Percentiles rank a stretch among this genome's conserved stretches.
These are phyloP conservation scores for Cenococcum geophilum DNA, from an alignment of 495 filamentous ascomycete species.

Conservation along the genomic window DNA sequence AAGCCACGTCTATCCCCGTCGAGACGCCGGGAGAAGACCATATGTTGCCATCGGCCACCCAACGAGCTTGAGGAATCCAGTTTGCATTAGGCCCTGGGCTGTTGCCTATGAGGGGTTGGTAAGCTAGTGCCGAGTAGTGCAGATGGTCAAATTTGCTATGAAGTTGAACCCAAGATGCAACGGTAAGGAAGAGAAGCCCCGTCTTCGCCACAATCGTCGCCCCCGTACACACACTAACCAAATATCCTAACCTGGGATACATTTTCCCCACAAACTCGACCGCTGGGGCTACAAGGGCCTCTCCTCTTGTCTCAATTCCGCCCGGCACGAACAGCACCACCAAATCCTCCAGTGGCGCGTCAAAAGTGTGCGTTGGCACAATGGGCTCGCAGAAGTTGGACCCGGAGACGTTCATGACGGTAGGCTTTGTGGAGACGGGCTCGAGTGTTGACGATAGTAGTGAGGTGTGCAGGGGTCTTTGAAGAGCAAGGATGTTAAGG, in stretches of 20 bases:
- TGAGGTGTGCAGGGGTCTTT: constrained; percentile 38
- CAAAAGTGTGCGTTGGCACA: constrained; percentile 59
- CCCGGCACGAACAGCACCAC: constrained; percentile 64
- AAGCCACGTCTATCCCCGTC: constrained; percentile 59
- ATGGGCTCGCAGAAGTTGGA: constrained; percentile 43
- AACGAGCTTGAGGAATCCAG: constrained; percentile 58
- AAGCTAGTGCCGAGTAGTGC: too few species aligned
- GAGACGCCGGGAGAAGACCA: constrained; percentile 60
- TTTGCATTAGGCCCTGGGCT: constrained; percentile 42
- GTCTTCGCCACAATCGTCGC: constrained; percentile 19
- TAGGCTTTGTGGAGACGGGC: constrained; percentile 44
- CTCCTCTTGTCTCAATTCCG: constrained; percentile 48
- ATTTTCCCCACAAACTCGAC: constrained; percentile 44
- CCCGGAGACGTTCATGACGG: constrained; percentile 15
- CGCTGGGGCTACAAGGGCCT: constrained; percentile 34
- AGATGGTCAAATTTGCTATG: too few species aligned
- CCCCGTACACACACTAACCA: constrained; percentile 36
- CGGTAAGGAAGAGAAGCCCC: constrained; percentile 37
- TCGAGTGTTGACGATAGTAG: constrained; percentile 49
- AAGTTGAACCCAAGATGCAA: not conserved
- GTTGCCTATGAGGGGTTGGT: constrained; percentile 26
- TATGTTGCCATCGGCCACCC: constrained; percentile 60
- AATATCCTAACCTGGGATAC: constrained; percentile 46
- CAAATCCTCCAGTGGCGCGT: constrained; percentile 41
- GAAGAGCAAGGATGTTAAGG: constrained; percentile 45